Base-by-base conservation (phyloP, 495 filamentous ascomycete genomes). In the Lepidopterella palustris region DNA sequence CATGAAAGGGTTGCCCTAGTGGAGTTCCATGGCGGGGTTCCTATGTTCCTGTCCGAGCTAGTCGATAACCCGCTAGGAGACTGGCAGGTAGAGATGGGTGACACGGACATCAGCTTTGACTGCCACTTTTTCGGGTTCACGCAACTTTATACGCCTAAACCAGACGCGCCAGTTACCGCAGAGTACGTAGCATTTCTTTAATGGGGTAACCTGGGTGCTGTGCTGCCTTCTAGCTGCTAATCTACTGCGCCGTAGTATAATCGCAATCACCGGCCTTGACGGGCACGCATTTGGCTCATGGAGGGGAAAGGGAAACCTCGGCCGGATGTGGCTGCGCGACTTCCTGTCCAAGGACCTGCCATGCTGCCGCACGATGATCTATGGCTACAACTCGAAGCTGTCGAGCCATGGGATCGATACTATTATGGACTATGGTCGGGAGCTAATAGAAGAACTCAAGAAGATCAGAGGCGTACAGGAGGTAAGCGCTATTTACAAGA, bases 51-150 rank as follows among this genome's bases (percentile, higher is more conserved):
- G 45, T 58, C 55, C 18, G 40, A 5, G 40, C 45, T 49, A 25
- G 21, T 2, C 11, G 55, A 48, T 24, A 49, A 58, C 45, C 55
- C 55, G 27, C 55, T 58, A 27, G 55, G 40, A 29, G 52, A 50
- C 26, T 31, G 32, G 52, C 59, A 56, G 53, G 52, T 50, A 1
- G 52, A 57, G 52, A 56, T 42, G 20, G 59, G 59, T 25, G 51
- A 55, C 31, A 60, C 50, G 13, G 57, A 58, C 39, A 56, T 64
- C 10, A 60, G 2, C 25, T 64, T 64, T 57, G 61, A 64, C 40
- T 9, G 39, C 3, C 61, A 64, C 57, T 64, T 64, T 21, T 53
- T 51, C 48, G 57, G 61, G 5, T 64, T 64, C 53, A 64, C 61
- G 4, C 61, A 60, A 32, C 57, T 64, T 10, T 64, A 64, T 23